Evolutionary conservation across 257 asterid species (phyloP), one percentile per base, ranked within the genome.

Genomic region (Forsythia suspensa): DNA sequence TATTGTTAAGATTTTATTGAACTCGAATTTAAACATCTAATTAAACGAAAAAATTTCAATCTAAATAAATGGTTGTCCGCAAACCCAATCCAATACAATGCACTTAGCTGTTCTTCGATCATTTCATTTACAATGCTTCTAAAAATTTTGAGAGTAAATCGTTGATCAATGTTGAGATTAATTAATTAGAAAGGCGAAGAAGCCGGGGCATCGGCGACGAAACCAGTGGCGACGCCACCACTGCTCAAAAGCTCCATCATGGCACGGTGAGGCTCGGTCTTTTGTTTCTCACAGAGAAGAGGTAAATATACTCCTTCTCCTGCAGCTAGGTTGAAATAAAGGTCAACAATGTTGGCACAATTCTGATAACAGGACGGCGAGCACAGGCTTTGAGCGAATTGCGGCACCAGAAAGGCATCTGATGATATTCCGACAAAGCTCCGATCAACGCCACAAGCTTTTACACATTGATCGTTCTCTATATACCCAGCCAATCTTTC

Each of bases 301-400:
- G 97, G 97, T 85, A 94, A 86, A 76, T 61, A 90, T 3, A 87
- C 94, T 44, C 96, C 98, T 88, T 94, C 97, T 21, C 92, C 94
- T 13, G 93, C 96, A 8, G 97, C 98, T 74, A 94, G 88, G 81
- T 92, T 89, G 88, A 88, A 91, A 83, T 91, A 92, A n/a, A 92
- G 91, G 74, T 94, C 96, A 74, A 92, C 85, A 42, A 94, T 84
- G 81, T 94, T 92, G n/a, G 91, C 93, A 82, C 98, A 92, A n/a
- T 86, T 88, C 71, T 88, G 87, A 82, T 90, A 91, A 74, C 98
- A 94, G 3, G 83, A 85, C 0, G 90, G 79, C 10, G 97, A 90
- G 83, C 98, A 94, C 1, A 94, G 89, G 66, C 88, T 88, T 68
- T 84, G 72, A 61, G 90, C 77, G 83, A 92, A 91, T 4, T 82